Evolutionary conservation across 2,329 filamentous ascomycete species (phyloP).

Genomic region (Colletotrichum lupini): DNA sequence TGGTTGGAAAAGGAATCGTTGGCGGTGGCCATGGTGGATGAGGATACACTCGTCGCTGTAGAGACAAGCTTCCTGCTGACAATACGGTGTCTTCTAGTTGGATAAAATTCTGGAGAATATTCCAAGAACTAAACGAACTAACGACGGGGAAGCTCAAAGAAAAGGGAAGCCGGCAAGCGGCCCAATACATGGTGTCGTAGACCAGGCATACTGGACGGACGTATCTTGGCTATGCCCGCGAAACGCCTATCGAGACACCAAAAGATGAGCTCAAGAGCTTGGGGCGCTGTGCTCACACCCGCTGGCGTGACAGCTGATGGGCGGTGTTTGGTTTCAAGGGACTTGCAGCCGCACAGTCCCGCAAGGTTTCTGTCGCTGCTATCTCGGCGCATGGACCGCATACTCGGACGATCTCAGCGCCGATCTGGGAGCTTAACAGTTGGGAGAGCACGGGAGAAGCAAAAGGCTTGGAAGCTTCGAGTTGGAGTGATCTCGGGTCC

Average conservation of each 20-base stretch:
- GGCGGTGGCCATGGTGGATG: constrained; percentile 28
- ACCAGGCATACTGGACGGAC: constrained; percentile 28
- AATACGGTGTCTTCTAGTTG: background rate
- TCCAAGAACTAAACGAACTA: background rate
- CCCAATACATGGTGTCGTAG: constrained; percentile 12
- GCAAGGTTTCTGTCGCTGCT: constrained; percentile 9
- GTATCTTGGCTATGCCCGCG: constrained; percentile 19
- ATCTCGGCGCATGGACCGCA: constrained; percentile 31
- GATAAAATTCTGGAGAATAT: background rate
- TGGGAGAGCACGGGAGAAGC: background rate
- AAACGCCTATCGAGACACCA: constrained; percentile 26
- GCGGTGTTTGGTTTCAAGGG: constrained; percentile 32
- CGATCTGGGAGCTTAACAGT: background rate
- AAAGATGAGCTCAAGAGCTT: constrained; percentile 29
- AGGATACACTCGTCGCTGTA: background rate
- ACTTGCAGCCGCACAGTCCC: constrained; percentile 29
- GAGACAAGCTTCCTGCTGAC: background rate
- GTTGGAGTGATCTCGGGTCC: background rate
- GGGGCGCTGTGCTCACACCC: constrained; percentile 9
- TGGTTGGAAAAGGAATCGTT: constrained; percentile 27
- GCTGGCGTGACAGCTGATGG: constrained; percentile 26
- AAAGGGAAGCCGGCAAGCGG: constrained; percentile 27
- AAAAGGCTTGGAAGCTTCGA: background rate
- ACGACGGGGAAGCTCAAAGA: constrained; percentile 21
- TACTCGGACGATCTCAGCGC: constrained; percentile 34